Conservation (phyloP, 192 early-diverging fungal species). For the Fimicolochytrium jonesii region DNA sequence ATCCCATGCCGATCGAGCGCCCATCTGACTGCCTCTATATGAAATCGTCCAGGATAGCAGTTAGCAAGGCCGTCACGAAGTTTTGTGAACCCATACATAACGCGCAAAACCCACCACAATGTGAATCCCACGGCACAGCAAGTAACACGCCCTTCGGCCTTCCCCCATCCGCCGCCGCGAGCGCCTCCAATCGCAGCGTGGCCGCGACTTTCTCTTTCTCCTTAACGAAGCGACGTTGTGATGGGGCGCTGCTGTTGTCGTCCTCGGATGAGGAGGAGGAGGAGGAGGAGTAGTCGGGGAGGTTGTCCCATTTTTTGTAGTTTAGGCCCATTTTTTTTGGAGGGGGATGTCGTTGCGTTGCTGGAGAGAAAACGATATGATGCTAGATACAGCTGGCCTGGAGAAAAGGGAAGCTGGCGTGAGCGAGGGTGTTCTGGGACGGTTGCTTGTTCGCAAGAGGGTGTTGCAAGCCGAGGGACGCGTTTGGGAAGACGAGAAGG, state of each 20-base stretch:
- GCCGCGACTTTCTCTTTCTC: not conserved
- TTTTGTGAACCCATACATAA: not conserved
- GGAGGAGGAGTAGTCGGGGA: conserved; percentile 13
- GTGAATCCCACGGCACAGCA: conserved; percentile 29
- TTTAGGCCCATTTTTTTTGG: conserved; percentile 25
- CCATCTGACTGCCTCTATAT: conserved; percentile 39
- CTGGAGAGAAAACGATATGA: too few relatives aligned
- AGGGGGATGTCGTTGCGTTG: not conserved
- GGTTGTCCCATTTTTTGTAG: conserved; percentile 28
- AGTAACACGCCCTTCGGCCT: conserved; percentile 12
- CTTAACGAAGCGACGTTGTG: too few relatives aligned
- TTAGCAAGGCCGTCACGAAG: not conserved
- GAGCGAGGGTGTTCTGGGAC: too few relatives aligned
- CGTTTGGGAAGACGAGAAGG: too few relatives aligned
- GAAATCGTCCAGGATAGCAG: not conserved
- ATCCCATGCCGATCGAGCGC: conserved; percentile 42
- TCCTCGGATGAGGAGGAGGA: not conserved
- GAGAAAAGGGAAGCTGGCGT: too few relatives aligned
- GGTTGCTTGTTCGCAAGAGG: too few relatives aligned
- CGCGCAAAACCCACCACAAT: conserved; percentile 15
- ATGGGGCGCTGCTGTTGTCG: conserved; percentile 3
- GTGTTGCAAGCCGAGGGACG: too few relatives aligned
- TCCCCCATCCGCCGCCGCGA: conserved; percentile 5
- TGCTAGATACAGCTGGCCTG: too few relatives aligned
- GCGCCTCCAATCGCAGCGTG: conserved; percentile 6